Evolutionary conservation across 1,284 basidiomycete species (phyloP).

Genomic region (Ustanciosporium gigantosporum): DNA sequence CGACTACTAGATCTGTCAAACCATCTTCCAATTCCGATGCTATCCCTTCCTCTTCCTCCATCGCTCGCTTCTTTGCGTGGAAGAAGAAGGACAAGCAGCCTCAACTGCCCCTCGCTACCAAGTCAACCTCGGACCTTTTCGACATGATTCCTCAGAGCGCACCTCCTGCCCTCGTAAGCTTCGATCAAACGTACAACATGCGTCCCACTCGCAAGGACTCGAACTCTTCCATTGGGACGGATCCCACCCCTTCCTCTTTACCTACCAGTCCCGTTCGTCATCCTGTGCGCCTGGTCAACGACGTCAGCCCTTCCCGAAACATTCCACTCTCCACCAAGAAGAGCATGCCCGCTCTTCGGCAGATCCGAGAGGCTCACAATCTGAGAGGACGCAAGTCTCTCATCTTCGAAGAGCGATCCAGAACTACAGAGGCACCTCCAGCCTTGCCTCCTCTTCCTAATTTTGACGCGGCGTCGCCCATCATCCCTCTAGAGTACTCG

Average conservation of each 20-base stretch:
- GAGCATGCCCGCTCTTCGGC: slow-evolving; percentile 39
- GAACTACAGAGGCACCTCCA: slow-evolving; percentile 10
- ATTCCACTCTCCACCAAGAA: slow-evolving; percentile 16
- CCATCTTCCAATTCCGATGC: too few relatives aligned
- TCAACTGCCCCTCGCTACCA: slow-evolving; percentile 12
- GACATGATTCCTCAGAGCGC: slow-evolving; percentile 36
- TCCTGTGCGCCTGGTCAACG: slow-evolving; percentile 2
- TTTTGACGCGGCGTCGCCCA: slow-evolving; percentile 33
- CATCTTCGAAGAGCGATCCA: slow-evolving; percentile 6
- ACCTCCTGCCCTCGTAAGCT: slow-evolving; percentile 38
- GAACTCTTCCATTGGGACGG: neutral
- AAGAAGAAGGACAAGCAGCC: slow-evolving; percentile 45
- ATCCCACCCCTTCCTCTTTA: slow-evolving; percentile 8
- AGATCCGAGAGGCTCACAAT: slow-evolving; percentile 20
- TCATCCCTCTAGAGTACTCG: slow-evolving; percentile 27
- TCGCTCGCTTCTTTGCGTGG: slow-evolving; percentile 41
- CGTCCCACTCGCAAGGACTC: slow-evolving; percentile 1
- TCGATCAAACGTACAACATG: slow-evolving; percentile 31
- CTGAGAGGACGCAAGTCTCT: slow-evolving; percentile 12
- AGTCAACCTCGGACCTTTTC: slow-evolving; percentile 28
- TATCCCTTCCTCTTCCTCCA: slow-evolving; percentile 14
- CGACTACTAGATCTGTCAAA: too few relatives aligned
- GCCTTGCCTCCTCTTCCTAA: slow-evolving; percentile 30
- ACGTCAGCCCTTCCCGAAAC: slow-evolving; percentile 8
- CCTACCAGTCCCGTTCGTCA: slow-evolving; percentile 27